Conservation (phyloP, 2,329 filamentous ascomycete species). For the Penicillium sp. region DNA sequence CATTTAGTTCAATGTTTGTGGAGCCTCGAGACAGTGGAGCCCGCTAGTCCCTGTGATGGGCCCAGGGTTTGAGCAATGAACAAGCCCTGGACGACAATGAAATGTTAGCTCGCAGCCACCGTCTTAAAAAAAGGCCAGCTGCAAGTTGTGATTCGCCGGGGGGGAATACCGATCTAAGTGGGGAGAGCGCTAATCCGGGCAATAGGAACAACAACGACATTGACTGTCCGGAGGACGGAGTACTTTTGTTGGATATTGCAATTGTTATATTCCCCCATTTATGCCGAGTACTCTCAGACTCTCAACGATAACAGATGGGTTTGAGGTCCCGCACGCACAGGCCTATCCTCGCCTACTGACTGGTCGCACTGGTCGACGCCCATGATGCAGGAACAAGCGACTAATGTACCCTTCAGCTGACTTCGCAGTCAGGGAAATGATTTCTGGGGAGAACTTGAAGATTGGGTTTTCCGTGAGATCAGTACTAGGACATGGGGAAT, state of each 20-base stretch:
- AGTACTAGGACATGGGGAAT: not conserved
- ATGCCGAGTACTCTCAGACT: not conserved
- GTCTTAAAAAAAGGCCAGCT: conserved; percentile 7
- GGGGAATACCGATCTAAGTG: conserved; percentile 10
- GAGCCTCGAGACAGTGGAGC: conserved; percentile 5
- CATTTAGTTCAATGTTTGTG: not conserved
- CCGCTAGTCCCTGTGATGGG: conserved; percentile 14
- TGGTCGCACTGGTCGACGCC: conserved; percentile 17
- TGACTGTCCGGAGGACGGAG: not conserved
- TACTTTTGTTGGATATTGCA: not conserved
- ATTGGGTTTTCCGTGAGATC: not conserved
- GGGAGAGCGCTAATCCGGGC: conserved; percentile 16
- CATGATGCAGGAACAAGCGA: conserved; percentile 33
- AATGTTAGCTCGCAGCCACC: conserved; percentile 12
- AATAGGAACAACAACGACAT: conserved; percentile 2
- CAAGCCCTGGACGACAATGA: conserved; percentile 7
- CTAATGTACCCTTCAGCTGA: conserved; percentile 33
- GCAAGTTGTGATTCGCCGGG: conserved; percentile 14
- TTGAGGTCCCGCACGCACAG: conserved; percentile 15
- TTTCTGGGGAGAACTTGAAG: not conserved
- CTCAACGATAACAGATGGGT: not conserved
- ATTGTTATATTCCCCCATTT: not conserved
- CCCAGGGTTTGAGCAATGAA: conserved; percentile 14
- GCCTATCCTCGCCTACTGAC: conserved; percentile 6
- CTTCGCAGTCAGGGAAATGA: not conserved